Percentiles rank a stretch among this genome's conserved stretches.
Conservation (phyloP, 257 asterid species). For the Solanum tarijense region DNA sequence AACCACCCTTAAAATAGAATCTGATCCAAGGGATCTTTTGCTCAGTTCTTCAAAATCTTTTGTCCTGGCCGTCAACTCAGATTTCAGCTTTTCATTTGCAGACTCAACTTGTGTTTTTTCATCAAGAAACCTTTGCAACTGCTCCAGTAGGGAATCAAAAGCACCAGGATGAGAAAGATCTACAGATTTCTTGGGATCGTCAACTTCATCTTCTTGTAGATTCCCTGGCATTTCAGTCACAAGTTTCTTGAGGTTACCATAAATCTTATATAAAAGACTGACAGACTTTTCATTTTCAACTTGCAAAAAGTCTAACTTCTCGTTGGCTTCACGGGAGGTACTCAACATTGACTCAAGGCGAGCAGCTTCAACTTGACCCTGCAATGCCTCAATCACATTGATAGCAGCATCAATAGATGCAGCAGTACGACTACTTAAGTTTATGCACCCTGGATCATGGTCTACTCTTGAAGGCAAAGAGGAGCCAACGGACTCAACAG, state of each 20-base stretch:
- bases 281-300: slow-evolving; percentile 30
- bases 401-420: slow-evolving; percentile 51
- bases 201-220: slow-evolving; percentile 24
- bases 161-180: slow-evolving; percentile 43
- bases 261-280: slow-evolving; percentile 31
- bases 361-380: slow-evolving; percentile 44
- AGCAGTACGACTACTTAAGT: slow-evolving; percentile 33
- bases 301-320: slow-evolving; percentile 22
- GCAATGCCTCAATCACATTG: slow-evolving; percentile 48
- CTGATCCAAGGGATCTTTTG: slow-evolving; percentile 35
- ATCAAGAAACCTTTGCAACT: slow-evolving; percentile 30
- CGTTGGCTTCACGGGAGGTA: slow-evolving; percentile 20
- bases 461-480: slow-evolving; percentile 17
- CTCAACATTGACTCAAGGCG: slow-evolving; percentile 30
- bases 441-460: slow-evolving; percentile 13
- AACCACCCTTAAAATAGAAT: slow-evolving; percentile 38
- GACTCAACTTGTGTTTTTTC: slow-evolving; percentile 53
- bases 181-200: slow-evolving; percentile 19
- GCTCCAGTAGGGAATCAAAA: slow-evolving; percentile 37
- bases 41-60: slow-evolving; percentile 46
- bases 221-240: slow-evolving; percentile 25
- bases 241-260: slow-evolving; percentile 40
- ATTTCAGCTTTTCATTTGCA: slow-evolving; percentile 38
- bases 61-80: slow-evolving; percentile 37
- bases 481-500: slow-evolving; percentile 21